Evolutionary conservation across 2,329 filamentous ascomycete genomes (phyloP), one percentile per base, ranked within the genome.

Genomic region (Meredithiella fracta): DNA sequence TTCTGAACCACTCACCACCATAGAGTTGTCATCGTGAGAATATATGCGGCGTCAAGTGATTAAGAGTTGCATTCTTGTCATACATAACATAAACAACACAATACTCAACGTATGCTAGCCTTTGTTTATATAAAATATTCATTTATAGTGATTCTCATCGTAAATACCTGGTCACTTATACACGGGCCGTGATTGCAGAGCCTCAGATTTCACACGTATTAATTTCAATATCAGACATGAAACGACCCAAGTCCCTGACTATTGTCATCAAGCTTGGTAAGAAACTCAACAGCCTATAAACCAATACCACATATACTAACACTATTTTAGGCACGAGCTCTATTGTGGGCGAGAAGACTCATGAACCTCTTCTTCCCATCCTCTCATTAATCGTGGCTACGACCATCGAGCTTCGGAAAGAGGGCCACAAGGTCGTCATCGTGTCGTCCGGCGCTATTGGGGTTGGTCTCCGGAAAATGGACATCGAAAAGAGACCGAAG

Each of bases 361-460:
- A 95, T 70, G 87, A 96, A 66, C 92, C 92, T 2, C 79, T 96
- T 37, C 77, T 98, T 40, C 92, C 90, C 3, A 94, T 89, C 62
- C 74, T 98, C 57, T 90, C 86, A 59, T 74, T 91, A 59, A 96
- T 98, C 61, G 92, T 97, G 61, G 89, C 97, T 70, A 97, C 92
- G 20, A 89, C 88, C 14, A 85, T 91, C 55, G 86, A 82, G 65
- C 75, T 98, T 47, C 82, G 83, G 62, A 85, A 90, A 68, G 85
- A 94, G 80, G 92, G 92, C 52, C 90, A 98, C 68, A 82, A 83
- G 63, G 92, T 98, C 53, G 83, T 98, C 67, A 86, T 98, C 61
- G 94, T 97, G 60, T 98, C 92, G 1, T 98, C 92, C 0, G 92
- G 92, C 59, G 92, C 92, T 67, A 94, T 98, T 68, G 92, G 91